These are phyloP conservation scores for Naganishia vaughanmartiniae DNA, from an alignment of 768 basidiomycete genomes.

Conservation along the genomic window DNA sequence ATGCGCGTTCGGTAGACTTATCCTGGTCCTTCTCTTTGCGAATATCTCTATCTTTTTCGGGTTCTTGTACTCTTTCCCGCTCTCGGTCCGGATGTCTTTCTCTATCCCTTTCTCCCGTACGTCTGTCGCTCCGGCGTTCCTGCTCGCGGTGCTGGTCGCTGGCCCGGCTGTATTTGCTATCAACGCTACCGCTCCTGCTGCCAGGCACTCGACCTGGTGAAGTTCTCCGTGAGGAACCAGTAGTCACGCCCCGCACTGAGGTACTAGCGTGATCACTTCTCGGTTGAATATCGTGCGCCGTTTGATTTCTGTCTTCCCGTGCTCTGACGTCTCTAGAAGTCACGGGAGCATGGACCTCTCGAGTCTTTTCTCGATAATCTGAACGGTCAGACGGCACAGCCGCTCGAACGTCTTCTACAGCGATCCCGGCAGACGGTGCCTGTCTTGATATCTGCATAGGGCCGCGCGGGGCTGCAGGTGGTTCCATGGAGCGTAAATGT, in stretches of 20 bases:
- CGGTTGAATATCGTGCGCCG: neutral
- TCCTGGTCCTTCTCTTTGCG: slow-evolving; percentile 6
- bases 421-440: neutral
- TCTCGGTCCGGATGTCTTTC: slow-evolving; percentile 6
- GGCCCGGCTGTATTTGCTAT: slow-evolving; percentile 28
- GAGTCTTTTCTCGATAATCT: neutral
- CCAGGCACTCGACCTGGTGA: slow-evolving; percentile 1
- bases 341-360: slow-evolving; percentile 2
- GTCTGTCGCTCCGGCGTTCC: slow-evolving; percentile 16
- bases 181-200: slow-evolving; percentile 26
- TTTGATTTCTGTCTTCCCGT: neutral
- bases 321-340: slow-evolving; percentile 15
- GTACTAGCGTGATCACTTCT: neutral
- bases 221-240: neutral
- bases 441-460: slow-evolving; percentile 11
- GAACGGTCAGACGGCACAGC: neutral
- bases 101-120: slow-evolving; percentile 16
- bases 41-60: slow-evolving; percentile 3
- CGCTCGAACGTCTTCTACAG: neutral
- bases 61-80: slow-evolving; percentile 11
- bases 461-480: slow-evolving; percentile 15
- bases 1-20: neutral
- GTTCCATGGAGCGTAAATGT: slow-evolving; percentile 4
- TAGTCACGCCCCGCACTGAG: neutral
- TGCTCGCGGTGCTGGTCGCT: slow-evolving; percentile 14